phyloP scores from a whole-genome alignment of 139 green algal genomes.

The Closterium sp. region DNA sequence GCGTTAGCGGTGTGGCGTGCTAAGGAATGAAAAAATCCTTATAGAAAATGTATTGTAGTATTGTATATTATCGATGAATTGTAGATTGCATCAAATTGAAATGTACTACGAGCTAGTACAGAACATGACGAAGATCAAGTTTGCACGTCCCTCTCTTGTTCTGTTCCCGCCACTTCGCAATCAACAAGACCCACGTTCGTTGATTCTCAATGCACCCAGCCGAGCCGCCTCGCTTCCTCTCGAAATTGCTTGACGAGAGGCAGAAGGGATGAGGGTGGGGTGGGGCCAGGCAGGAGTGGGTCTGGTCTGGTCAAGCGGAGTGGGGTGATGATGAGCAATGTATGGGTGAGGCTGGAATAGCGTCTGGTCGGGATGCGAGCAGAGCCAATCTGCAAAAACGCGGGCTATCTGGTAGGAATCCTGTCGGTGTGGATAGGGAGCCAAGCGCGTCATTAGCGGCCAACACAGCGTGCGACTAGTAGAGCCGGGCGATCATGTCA shows the following conservation, averaged over 20 bases:
- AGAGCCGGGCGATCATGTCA: not conserved
- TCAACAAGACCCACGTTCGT: not conserved
- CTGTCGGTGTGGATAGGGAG: no score
- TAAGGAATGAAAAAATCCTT: no score
- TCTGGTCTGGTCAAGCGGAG: not conserved
- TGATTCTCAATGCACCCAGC: not conserved
- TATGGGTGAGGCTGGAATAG: no score
- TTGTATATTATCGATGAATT: not conserved
- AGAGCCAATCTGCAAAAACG: no score
- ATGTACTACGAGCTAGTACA: not conserved
- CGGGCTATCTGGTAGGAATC: not conserved
- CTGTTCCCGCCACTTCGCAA: not conserved
- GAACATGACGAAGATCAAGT: not conserved
- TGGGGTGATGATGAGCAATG: no score
- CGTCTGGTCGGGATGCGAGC: no score
- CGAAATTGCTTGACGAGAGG: not conserved
- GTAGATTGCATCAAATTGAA: not conserved
- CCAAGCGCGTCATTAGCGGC: not conserved
- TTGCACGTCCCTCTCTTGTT: not conserved
- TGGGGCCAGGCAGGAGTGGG: not conserved
- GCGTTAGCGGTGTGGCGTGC: no score
- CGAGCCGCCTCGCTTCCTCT: not conserved
- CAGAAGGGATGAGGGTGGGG: not conserved
- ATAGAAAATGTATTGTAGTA: no score
- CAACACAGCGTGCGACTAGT: not conserved